Evolutionary conservation across 352 stramenopile species (phyloP), one percentile per base, ranked within the genome.

Genomic region (Phytophthora sp.): DNA sequence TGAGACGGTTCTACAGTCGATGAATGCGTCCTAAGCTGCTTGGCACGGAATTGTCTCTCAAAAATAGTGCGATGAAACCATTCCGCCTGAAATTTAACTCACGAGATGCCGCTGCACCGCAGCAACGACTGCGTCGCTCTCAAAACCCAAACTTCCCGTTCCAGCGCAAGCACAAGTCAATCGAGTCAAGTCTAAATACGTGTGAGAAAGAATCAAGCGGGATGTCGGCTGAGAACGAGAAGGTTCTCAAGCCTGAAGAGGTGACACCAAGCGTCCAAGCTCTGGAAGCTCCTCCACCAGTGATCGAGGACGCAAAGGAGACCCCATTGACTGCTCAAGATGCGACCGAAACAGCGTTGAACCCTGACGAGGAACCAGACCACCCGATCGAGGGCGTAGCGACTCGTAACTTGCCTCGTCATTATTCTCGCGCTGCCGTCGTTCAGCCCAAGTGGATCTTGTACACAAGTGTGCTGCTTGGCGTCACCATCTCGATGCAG

Each of bases 401-500:
- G 13, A 71, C 63, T n/a, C 56, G 63, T 1, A 58, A 58, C 9
- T 30, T 71, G 18, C 63, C 63, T 1, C 63, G 63, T 6, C 63
- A 71, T 30, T 63, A 31, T 24, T 71, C 63, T 7, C 42, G 53
- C 11, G 63, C 55, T n/a, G 35, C 21, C 20, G 46, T 66, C 26
- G 61, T 73, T n/a, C 50, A 72, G 8, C 66, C 71, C 20, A 69
- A 55, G n/a, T 71, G 56, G 62, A 64, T 80, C 18, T 38, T 83
- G 6, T 83, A 83, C 61, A 31, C 63, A 16, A 72, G 59, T 41
- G 46, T 54, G 1, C 21, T 58, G 3, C 41, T 75, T 0, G 64
- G 49, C 7, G 44, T 79, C 7, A 38, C 63, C 11, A 55, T 66
- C 9, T 47, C 68, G 21, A 56, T 77, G 39, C 72, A 83, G 39